Base-by-base conservation (phyloP, 192 early-diverging fungal genomes). In the Mortierella claussenii region DNA sequence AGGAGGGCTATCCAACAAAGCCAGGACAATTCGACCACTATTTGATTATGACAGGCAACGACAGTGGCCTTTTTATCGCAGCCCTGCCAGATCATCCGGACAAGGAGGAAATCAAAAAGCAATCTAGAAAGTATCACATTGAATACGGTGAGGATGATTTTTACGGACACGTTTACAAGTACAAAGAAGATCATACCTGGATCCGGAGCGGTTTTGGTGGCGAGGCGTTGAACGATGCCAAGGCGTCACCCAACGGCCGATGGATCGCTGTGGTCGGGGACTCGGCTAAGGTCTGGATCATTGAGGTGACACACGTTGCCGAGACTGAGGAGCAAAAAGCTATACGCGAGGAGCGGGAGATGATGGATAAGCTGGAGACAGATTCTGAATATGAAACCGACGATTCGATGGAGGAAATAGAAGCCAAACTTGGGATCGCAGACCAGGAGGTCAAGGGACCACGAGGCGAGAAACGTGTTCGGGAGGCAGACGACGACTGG, bases 231-330 rank as follows among this genome's bases (percentile, higher is more conserved):
- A 86, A 86, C 44, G 82, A 86, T 44, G 82, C 82, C 55, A 68
- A 60, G 40, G 79, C 71, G 33, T 82, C 78, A n/a, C 85, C 85
- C 1, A 66, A 82, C 30, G 85, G 85, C n/a, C 65, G 65, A 7
- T 61, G 65, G 42, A 73, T 86, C 28, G 82, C 78, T 4, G 80
- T 78, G 28, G 85, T 86, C 2, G 82, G 82, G 23, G 85, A 86
- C 47, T 60, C 67, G 40, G 34, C 64, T 13, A 60, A 47, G 36
- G 50, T 85, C 3, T 82, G 69, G 55, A 51, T 66, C 15, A 56
- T 80, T 17, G 55, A 80, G 36, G 58, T 84, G 7, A 49, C 36
- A 13, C 73, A 76, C 46, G 53, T 49, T 1, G 52, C 59, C 27
- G 73, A 76, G 31, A 66, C 73, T 23, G 65, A 62, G 13, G 46